These are phyloP conservation scores for Aspergillus sp. DNA, from an alignment of 2,329 filamentous ascomycete genomes.

Conservation along the genomic window DNA sequence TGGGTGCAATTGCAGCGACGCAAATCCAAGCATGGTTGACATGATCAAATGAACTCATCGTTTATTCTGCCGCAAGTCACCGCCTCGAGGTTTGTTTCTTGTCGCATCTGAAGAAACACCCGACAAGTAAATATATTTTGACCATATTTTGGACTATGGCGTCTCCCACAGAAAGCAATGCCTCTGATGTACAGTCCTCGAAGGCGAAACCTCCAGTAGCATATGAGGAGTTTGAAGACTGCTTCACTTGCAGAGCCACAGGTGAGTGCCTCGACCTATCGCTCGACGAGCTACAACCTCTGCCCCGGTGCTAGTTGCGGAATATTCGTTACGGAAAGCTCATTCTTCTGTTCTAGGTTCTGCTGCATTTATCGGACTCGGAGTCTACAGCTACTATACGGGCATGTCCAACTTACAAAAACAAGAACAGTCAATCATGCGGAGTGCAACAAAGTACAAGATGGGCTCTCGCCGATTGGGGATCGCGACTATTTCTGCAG, in stretches of 20 bases:
- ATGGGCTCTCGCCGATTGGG: constrained; percentile 69
- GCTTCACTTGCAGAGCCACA: constrained; percentile 68
- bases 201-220: constrained; percentile 59
- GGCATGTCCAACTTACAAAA: constrained; percentile 70
- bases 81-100: constrained; percentile 24
- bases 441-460: constrained; percentile 69
- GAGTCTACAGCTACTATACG: constrained; percentile 73
- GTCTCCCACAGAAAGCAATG: constrained; percentile 19
- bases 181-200: constrained; percentile 56
- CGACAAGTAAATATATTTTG: neutral
- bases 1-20: neutral
- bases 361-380: constrained; percentile 72
- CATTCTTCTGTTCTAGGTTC: constrained; percentile 55
- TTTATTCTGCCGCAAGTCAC: constrained; percentile 34
- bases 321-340: neutral
- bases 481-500: constrained; percentile 66
- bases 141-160: constrained; percentile 38
- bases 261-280: constrained; percentile 52
- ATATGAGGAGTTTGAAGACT: constrained; percentile 57
- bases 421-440: constrained; percentile 62
- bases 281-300: neutral
- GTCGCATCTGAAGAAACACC: neutral
- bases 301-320: neutral
- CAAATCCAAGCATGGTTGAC: neutral
- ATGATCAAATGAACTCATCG: constrained; percentile 10